phyloP scores from a whole-genome alignment of 331 rosid genomes.

The Quercus tomentella region DNA sequence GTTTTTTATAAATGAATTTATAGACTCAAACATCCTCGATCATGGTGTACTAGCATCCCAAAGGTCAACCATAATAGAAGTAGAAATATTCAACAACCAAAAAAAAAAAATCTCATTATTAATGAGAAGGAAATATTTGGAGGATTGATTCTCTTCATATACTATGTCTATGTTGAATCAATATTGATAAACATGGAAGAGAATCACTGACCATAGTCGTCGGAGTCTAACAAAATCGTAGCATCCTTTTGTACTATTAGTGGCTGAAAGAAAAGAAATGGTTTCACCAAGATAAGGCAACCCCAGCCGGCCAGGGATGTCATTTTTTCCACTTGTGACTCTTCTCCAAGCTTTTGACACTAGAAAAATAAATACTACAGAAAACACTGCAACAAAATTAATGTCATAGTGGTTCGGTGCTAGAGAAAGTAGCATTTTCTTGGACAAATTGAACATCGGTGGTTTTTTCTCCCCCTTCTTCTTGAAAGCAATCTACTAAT shows the following conservation, averaged over 20 bases:
- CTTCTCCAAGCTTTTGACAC: conserved; percentile 44
- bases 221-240: conserved; percentile 73
- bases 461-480: background rate
- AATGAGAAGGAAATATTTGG: no score
- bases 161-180: background rate
- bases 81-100: no score
- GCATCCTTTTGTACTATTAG: conserved; percentile 63
- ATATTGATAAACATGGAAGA: background rate
- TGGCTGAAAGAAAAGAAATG: conserved; percentile 64
- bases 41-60: background rate
- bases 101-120: no score
- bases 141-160: no score
- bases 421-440: conserved; percentile 31
- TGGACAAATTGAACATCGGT: conserved; percentile 33
- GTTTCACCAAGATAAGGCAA: conserved; percentile 69
- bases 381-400: conserved; percentile 25
- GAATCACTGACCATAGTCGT: conserved; percentile 54
- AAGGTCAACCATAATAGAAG: background rate
- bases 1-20: no score
- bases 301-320: conserved; percentile 61
- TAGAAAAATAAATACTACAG: conserved; percentile 34
- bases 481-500: conserved; percentile 12
- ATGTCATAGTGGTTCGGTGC: conserved; percentile 27
- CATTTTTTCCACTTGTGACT: conserved; percentile 15
- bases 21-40: no score